phyloP scores from a whole-genome alignment of 164 flowering plant species.

The Platanus orientalis region DNA sequence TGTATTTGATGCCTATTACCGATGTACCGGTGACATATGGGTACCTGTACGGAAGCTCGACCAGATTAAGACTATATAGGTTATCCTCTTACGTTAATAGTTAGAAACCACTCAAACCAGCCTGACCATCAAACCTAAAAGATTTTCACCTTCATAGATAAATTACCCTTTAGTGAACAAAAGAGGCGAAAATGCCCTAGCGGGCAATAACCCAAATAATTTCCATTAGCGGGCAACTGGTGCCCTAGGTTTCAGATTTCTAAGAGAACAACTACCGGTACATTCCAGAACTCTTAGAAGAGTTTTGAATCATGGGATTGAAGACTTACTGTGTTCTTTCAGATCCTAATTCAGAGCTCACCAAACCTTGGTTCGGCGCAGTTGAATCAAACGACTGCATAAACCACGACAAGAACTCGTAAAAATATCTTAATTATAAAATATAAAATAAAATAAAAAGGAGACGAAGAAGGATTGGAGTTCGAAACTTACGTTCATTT shows the following conservation, averaged over 20 bases:
- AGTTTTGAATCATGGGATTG: no score
- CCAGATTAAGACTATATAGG: not conserved
- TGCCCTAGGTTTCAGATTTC: constrained; percentile 1
- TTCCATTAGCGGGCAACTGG: not conserved
- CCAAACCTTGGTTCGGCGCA: constrained; percentile 3
- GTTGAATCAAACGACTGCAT: constrained; percentile 24
- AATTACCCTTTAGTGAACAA: not conserved
- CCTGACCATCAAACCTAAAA: not conserved
- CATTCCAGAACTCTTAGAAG: not conserved
- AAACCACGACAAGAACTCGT: not conserved
- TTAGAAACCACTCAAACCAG: no score
- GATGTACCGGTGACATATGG: constrained; percentile 96
- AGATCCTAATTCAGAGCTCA: constrained; percentile 16
- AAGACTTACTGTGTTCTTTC: constrained; percentile 36
- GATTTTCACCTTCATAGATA: no score
- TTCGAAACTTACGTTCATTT: not conserved
- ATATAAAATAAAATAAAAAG: not conserved
- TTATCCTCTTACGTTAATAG: not conserved
- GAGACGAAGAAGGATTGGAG: no score
- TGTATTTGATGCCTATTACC: constrained; percentile 79
- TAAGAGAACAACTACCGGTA: no score
- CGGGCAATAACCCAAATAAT: not conserved
- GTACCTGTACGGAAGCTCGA: constrained; percentile 35
- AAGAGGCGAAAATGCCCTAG: not conserved
- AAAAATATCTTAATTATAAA: no score